These are phyloP conservation scores for Inga oerstediana DNA, from an alignment of 306 rosid genomes.

Conservation along the genomic window DNA sequence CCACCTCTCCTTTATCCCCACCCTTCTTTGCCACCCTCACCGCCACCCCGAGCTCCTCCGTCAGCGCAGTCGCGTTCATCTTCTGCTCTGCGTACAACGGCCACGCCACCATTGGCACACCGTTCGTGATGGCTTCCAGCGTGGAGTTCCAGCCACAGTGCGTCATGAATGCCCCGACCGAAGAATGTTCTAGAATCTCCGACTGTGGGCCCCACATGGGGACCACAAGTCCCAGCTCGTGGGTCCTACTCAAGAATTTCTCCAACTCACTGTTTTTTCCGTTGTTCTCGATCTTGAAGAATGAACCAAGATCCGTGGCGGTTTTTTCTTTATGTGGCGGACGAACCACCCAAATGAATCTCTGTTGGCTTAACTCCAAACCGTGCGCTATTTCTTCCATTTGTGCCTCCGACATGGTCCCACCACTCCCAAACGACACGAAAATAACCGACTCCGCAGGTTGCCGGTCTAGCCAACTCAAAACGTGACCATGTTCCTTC, in stretches of 20 bases:
- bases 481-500: neutral
- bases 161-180: neutral
- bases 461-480: neutral
- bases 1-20: neutral
- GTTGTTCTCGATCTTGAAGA: neutral
- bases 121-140: neutral
- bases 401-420: neutral
- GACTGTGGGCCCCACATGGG: constrained; percentile 2
- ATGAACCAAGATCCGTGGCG: neutral
- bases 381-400: neutral
- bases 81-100: constrained; percentile 7
- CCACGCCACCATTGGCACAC: constrained; percentile 1
- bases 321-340: neutral
- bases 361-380: neutral
- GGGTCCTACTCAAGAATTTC: neutral
- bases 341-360: constrained; percentile 4
- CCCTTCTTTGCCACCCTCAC: neutral
- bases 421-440: constrained; percentile 10
- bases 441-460: neutral
- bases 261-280: neutral
- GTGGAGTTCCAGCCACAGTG: neutral
- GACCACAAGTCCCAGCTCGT: neutral
- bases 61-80: neutral
- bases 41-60: neutral
- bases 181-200: neutral